A percentile compares a stretch with the other conserved stretches of the same genome.
Conservation (phyloP, 1,284 basidiomycete species). For the Ceratobasidium sp. region DNA sequence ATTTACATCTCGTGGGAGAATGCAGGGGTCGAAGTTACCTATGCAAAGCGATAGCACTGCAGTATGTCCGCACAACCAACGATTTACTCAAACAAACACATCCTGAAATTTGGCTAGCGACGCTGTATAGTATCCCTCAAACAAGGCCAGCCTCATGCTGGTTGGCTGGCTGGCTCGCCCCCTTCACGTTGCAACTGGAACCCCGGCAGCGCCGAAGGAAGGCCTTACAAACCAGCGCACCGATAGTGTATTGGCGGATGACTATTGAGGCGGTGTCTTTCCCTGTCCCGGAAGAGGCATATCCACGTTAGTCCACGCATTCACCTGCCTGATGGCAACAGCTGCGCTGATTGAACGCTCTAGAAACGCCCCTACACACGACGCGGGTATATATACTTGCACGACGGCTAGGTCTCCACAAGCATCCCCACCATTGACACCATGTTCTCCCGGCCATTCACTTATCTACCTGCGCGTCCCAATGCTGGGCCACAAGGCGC, state of each 20-base stretch:
- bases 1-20: too few species aligned
- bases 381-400: slow-evolving; percentile 1
- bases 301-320: slow-evolving; percentile 17
- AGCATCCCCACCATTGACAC: neutral
- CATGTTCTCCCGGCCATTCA: slow-evolving; percentile 37
- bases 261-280: slow-evolving; percentile 12
- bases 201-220: slow-evolving; percentile 23
- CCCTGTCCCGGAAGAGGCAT: neutral
- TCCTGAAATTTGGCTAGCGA: neutral
- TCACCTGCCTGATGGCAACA: slow-evolving; percentile 21
- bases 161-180: neutral
- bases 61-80: too few species aligned
- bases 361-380: slow-evolving; percentile 7
- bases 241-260: neutral
- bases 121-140: neutral
- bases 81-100: too few species aligned
- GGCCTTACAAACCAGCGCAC: neutral
- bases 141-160: neutral
- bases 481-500: slow-evolving; percentile 1
- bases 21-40: too few species aligned
- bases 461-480: slow-evolving; percentile 30
- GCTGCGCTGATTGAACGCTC: slow-evolving; percentile 1
- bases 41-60: too few species aligned
- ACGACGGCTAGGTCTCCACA: too few species aligned
- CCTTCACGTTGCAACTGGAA: neutral